Conservation (phyloP, 148 eudicot species). For the Selenicereus undatus region DNA sequence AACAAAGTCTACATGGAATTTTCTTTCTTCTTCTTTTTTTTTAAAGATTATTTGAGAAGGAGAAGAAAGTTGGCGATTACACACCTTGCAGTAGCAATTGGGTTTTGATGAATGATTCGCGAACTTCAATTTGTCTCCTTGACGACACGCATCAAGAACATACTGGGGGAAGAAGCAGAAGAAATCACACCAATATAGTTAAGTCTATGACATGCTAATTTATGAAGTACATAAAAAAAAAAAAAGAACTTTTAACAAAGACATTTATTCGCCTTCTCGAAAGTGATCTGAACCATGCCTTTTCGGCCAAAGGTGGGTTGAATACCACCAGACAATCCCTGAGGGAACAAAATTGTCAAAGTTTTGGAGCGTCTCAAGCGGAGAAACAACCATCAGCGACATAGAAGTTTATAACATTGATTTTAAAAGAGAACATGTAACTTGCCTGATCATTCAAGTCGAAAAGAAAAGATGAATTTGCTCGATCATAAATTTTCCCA, state of each 20-base stretch:
- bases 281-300: not conserved
- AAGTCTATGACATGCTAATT: not conserved
- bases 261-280: not conserved
- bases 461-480: slow-evolving; percentile 88
- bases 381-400: not conserved
- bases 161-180: slow-evolving; percentile 45
- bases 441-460: slow-evolving; percentile 93
- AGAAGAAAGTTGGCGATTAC: not conserved
- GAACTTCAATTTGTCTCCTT: slow-evolving; percentile 91
- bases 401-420: not conserved
- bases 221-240: not conserved
- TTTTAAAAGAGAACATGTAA: not conserved
- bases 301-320: not conserved
- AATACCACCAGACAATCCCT: not conserved
- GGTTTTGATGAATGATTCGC: slow-evolving; percentile 93
- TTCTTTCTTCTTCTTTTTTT: not conserved
- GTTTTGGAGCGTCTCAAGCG: too few relatives aligned
- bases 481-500: slow-evolving; percentile 86
- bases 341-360: slow-evolving; percentile 3
- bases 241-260: not conserved
- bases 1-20: too few relatives aligned
- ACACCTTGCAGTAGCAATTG: slow-evolving; percentile 89
- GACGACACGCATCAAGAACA: slow-evolving; percentile 93
- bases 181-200: not conserved
- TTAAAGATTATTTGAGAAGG: not conserved